Base-by-base conservation (phyloP, 805 yeast species). In the Lipomyces yamadae region DNA sequence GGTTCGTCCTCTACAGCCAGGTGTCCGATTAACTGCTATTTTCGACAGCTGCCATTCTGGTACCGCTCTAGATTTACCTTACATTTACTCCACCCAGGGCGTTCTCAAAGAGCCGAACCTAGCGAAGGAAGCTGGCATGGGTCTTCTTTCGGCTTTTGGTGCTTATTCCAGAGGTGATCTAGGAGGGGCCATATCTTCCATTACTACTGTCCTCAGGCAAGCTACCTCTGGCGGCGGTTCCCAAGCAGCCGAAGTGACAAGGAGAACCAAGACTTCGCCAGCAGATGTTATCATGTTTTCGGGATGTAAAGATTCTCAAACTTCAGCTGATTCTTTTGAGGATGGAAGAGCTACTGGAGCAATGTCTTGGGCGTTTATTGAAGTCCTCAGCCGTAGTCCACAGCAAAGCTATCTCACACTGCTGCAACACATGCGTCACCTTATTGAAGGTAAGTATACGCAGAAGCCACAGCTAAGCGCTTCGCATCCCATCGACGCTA, bases 11-110 rank as follows among this genome's bases (percentile, higher is more conserved):
- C 80, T 91, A 70, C 88, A 85, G 13, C 83, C 87, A 1, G 96
- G 96, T 56, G 88, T 88, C 56, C 83, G 93, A 67, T 79, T 91
- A 62, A 91, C 96, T 2, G 92, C 93, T 0, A 78, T 91, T 66
- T 91, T 88, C 72, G 97, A 91, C 78, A 88, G 92, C 11, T 91
- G 97, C 76, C 97, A 91, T 75, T 89, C 94, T 0, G 97, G 96
- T 11, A 85, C 94, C 0, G 94, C 85, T 0, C 77, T 91, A 70
- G 97, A 91, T 76, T 79, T 91, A 66, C 97, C 96, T 1, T 91
- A 85, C 72, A 82, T 85, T 58, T 91, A 91, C 77, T 89, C 95
- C 3, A 90, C 94, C 18, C 89, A 90, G 75, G 97, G 97, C 67
- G 87, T 89, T 2, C 75, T 91, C 60, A 91, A 91, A 77, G 96